phyloP scores from a whole-genome alignment of 2,329 filamentous ascomycete genomes.

The Anisogramma anomala region DNA sequence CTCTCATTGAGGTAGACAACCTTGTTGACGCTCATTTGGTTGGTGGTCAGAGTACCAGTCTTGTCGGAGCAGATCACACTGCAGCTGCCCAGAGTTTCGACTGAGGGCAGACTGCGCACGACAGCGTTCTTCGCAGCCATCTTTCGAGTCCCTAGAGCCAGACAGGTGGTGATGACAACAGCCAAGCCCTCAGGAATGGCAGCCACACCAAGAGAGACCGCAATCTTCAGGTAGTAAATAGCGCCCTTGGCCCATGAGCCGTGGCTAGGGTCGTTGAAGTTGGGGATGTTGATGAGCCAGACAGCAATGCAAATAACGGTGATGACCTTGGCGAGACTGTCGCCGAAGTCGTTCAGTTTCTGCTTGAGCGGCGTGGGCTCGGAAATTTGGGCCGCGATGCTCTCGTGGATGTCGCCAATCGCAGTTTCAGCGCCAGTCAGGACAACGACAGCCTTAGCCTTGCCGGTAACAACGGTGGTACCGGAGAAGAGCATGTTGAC shows the following conservation, averaged over 20 bases:
- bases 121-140: constrained; percentile 99
- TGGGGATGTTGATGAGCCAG: constrained; percentile 96
- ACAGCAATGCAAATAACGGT: constrained; percentile 93
- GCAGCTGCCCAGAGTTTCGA: constrained; percentile 96
- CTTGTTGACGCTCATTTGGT: constrained; percentile 98
- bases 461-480: constrained; percentile 90
- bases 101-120: constrained; percentile 87
- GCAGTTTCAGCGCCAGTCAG: constrained; percentile 83
- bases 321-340: constrained; percentile 93
- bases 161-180: constrained; percentile 96
- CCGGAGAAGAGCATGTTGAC: constrained; percentile 97
- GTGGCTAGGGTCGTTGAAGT: constrained; percentile 91
- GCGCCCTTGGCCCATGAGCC: constrained; percentile 92
- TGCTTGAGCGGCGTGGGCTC: constrained; percentile 95
- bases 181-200: constrained; percentile 96
- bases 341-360: constrained; percentile 97
- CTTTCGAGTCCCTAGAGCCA: constrained; percentile 90
- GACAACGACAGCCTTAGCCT: constrained; percentile 82
- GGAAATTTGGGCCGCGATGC: constrained; percentile 94
- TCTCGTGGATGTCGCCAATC: constrained; percentile 98
- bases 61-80: constrained; percentile 99
- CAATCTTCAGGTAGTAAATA: constrained; percentile 99
- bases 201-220: constrained; percentile 92
- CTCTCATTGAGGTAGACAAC: constrained; percentile 69
- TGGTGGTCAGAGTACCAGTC: constrained; percentile 94